Evolutionary conservation across 768 basidiomycete species (phyloP), one percentile per base, ranked within the genome.

Genomic region (Tricholoma furcatifolium): DNA sequence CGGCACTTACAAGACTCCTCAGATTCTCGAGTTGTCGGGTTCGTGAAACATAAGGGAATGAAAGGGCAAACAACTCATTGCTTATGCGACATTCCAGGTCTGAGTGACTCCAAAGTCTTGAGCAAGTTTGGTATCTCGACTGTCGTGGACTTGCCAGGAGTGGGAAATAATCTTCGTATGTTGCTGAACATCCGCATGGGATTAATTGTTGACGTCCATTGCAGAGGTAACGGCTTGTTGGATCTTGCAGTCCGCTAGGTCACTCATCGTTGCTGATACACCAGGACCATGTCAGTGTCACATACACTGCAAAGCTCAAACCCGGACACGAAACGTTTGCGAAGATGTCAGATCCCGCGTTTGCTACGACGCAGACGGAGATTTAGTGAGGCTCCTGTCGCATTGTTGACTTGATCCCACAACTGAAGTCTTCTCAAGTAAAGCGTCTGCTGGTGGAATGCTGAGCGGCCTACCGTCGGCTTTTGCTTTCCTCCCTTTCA

Each of bases 21-120:
- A 56, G 43, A 30, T 59, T 12, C 24, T 59, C 30, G 58, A 59
- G 44, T 27, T 59, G 5, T 59, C 54, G 2, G 58, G 58, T 59
- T 21, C 34, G 41, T 38, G 12, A n/a, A 7, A 15, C 2, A 20
- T 23, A 3, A 9, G 3, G 6, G n/a, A 1, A 2, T 27, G 27
- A 27, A 27, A n/a, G 20, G 10, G 9, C 6, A 20, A 2, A n/a
- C n/a, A n/a, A n/a, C n/a, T n/a, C n/a, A n/a, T 2, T 3, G 8
- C 30, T 38, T 6, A 8, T 43, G 1, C 17, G n/a, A 3, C 6
- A 20, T 9, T n/a, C 4, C 14, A 56, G 58, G 54, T 23, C 41
- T 59, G 36, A 54, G 58, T 2, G 58, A 59, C 15, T 31, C 34
- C 4, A 8, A 42, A 0, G 14, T 56, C 1, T 36, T 59, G 17